These are phyloP conservation scores for Ganoderma leucocontextum DNA, from an alignment of 1,284 basidiomycete genomes.

Conservation along the genomic window DNA sequence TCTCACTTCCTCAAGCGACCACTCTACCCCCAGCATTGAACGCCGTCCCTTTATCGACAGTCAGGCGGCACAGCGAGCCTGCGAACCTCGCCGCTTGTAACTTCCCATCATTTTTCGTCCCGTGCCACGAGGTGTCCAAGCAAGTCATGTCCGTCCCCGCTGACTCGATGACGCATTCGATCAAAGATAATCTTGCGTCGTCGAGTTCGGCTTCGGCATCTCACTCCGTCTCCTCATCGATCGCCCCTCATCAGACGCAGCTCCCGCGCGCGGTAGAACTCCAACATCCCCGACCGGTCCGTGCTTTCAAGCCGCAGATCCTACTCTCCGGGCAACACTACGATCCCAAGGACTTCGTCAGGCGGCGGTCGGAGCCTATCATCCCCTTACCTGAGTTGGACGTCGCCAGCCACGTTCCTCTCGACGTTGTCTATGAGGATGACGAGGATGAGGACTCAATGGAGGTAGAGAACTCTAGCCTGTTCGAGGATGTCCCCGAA, in stretches of 20 bases:
- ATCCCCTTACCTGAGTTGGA: constrained; percentile 29
- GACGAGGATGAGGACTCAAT: constrained; percentile 24
- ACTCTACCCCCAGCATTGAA: constrained; percentile 7
- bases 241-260: constrained; percentile 32
- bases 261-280: constrained; percentile 29
- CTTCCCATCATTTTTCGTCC: constrained; percentile 24
- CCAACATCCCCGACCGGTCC: constrained; percentile 32
- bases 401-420: constrained; percentile 26
- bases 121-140: constrained; percentile 17
- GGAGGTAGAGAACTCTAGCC: constrained; percentile 17
- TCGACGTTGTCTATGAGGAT: constrained; percentile 17
- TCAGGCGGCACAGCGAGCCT: constrained; percentile 31
- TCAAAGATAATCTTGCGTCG: constrained; percentile 29
- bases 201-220: constrained; percentile 19
- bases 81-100: constrained; percentile 28
- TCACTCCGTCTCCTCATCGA: constrained; percentile 30
- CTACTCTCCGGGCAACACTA: constrained; percentile 26
- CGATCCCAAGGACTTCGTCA: constrained; percentile 32
- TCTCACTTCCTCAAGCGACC: constrained; percentile 9
- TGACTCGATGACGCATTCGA: constrained; percentile 28
- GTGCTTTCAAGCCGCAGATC: constrained; percentile 34
- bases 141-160: constrained; percentile 18
- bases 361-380: constrained; percentile 30
- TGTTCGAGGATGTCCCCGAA: constrained; percentile 16
- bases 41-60: constrained; percentile 13